Base-by-base conservation (phyloP, 257 asterid genomes). In the Nemophila menziesii region DNA sequence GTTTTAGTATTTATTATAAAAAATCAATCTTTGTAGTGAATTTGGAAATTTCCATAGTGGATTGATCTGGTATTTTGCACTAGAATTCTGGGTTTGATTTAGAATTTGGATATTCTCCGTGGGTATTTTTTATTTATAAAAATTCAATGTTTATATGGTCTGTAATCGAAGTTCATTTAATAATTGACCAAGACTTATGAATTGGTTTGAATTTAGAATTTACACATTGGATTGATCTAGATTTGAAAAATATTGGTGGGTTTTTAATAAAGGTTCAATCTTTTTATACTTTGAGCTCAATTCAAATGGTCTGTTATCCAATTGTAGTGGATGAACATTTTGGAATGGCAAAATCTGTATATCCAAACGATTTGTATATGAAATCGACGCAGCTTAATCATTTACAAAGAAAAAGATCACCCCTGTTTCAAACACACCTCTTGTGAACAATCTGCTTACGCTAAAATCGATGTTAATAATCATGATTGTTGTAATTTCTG, bases 291-390 rank as follows among this genome's bases (percentile, higher is more conserved):
- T 22, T 40, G 39, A 60, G 41, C 64, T 46, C 39, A 55, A 70
- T 57, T 74, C 93, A 78, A 68, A 89, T 89, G 98, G 75, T 89
- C 84, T 62, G 62, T 78, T 71, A 78, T 60, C 70, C 74, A 49
- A 48, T 78, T 46, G 21, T 77, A 44, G 78, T 70, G 68, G 90
- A 84, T 75, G 82, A 70, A 58, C 75, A 64, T 16, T 43, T 64
- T 48, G 64, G 43, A 38, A 80, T 83, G 93, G 62, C 86, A 44
- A 83, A 83, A 75, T 69, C 86, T 19, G 66, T 71, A 44, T 73
- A 68, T 59, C 58, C 83, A 22, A 18, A 69, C 39, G 73, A 49
- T 55, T 73, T 80, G 12, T 66, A 49, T 51, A 14, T 50, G 58
- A 87, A 80, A 61, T 43, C 62, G 67, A 70, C 59, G 89, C 92